A percentile compares a stretch with the other conserved stretches of the same genome.
Conservation (phyloP, 768 basidiomycete species). For the Tricholoma hemisulphureum region DNA sequence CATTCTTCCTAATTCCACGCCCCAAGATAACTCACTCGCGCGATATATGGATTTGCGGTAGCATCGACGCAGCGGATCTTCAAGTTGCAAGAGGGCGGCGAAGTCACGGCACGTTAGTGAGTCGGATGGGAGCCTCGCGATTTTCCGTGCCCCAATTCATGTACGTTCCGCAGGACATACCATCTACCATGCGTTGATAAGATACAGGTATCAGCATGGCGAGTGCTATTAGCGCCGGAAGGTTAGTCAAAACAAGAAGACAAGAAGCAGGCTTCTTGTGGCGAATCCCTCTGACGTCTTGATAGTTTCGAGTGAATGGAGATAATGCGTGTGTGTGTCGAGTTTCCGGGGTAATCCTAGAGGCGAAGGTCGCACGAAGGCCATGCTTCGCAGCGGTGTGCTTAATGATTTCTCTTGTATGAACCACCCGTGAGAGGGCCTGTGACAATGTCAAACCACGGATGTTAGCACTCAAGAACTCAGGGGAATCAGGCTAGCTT, state of each 20-base stretch:
- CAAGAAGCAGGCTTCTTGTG: conserved; percentile 57
- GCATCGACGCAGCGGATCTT: conserved; percentile 64
- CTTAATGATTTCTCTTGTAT: conserved; percentile 64
- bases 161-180: conserved; percentile 70
- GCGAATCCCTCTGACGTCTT: conserved; percentile 27
- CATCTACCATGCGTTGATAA: conserved; percentile 62
- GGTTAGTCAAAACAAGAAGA: conserved; percentile 55
- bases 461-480: background rate
- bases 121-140: conserved; percentile 62
- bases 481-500: conserved; percentile 24
- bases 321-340: conserved; percentile 63
- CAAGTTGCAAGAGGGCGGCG: conserved; percentile 54
- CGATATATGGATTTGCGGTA: conserved; percentile 62
- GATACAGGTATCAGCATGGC: conserved; percentile 60
- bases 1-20: conserved; percentile 43
- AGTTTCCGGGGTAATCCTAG: conserved; percentile 51
- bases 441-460: conserved; percentile 64
- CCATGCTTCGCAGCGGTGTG: conserved; percentile 67
- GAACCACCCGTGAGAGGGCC: conserved; percentile 58
- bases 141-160: conserved; percentile 70
- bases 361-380: conserved; percentile 66
- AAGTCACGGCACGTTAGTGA: conserved; percentile 49
- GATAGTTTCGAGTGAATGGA: conserved; percentile 48
- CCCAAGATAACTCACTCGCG: conserved; percentile 54
- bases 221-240: conserved; percentile 58